Evolutionary conservation across 208 protist species (phyloP).

Genomic region (Leishmania martiniquensis): DNA sequence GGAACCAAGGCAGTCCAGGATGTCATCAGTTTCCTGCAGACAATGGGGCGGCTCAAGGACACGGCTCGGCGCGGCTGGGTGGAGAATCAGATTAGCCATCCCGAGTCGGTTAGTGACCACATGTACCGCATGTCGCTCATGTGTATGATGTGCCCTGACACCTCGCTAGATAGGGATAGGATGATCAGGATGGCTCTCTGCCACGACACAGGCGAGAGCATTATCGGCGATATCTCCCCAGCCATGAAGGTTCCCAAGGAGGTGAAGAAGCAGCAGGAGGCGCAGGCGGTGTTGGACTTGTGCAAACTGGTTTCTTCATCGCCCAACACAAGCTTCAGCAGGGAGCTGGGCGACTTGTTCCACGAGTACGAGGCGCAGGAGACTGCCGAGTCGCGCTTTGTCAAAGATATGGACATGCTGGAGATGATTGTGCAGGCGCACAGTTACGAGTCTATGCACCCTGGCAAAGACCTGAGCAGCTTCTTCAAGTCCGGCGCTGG

Average conservation of each 20-base stretch:
- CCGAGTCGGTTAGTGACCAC: slow-evolving; percentile 91
- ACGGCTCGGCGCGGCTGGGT: slow-evolving; percentile 91
- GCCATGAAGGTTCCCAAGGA: slow-evolving; percentile 83
- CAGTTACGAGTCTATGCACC: slow-evolving; percentile 75
- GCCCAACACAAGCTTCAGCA: slow-evolving; percentile 38
- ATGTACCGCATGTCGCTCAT: slow-evolving; percentile 94
- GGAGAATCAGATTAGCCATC: slow-evolving; percentile 62
- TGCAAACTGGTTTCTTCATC: slow-evolving; percentile 42
- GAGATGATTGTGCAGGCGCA: slow-evolving; percentile 94
- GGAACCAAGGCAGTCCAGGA: slow-evolving; percentile 31
- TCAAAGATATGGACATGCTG: slow-evolving; percentile 93
- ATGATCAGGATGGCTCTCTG: slow-evolving; percentile 91
- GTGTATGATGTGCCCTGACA: slow-evolving; percentile 92
- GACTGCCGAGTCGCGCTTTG: slow-evolving; percentile 82
- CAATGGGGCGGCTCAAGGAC: slow-evolving; percentile 82
- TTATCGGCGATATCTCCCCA: slow-evolving; percentile 91
- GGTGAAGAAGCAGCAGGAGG: slow-evolving; percentile 75
- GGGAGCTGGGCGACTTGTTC: slow-evolving; percentile 74
- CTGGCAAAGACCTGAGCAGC: slow-evolving; percentile 66
- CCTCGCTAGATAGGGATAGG: slow-evolving; percentile 59
- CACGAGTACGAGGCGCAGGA: slow-evolving; percentile 89
- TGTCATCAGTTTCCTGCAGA: slow-evolving; percentile 76
- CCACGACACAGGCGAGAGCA: slow-evolving; percentile 88
- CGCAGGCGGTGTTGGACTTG: slow-evolving; percentile 61
- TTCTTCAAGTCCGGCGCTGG: slow-evolving; percentile 80